phyloP scores from a whole-genome alignment of 441 rosid species.

The Flueggea neowawraea region DNA sequence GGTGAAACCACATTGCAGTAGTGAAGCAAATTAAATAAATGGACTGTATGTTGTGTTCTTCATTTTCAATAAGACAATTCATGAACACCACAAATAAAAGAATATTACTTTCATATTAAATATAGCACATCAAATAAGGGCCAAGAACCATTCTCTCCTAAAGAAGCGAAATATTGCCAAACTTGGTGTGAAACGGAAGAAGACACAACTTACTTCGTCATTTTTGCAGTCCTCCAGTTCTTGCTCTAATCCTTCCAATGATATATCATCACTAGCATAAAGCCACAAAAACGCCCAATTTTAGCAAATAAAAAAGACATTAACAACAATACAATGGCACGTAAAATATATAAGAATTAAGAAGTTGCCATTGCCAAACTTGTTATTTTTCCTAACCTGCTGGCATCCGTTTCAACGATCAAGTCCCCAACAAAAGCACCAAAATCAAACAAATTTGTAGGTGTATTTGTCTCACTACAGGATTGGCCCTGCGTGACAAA shows the following conservation, averaged over 20 bases:
- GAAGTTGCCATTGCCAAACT: too few relatives aligned
- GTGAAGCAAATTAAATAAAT: background rate
- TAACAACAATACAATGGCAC: background rate
- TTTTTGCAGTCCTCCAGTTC: slow-evolving; percentile 88
- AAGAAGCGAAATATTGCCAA: background rate
- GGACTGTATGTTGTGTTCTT: too few relatives aligned
- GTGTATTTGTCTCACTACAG: slow-evolving; percentile 24
- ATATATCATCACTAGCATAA: slow-evolving; percentile 70
- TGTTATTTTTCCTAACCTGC: slow-evolving; percentile 38
- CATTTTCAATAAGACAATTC: background rate
- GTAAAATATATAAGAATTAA: background rate
- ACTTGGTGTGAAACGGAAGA: background rate
- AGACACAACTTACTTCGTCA: slow-evolving; percentile 60
- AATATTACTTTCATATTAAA: background rate
- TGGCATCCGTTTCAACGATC: slow-evolving; percentile 57
- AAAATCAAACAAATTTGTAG: slow-evolving; percentile 61
- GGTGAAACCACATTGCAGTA: background rate
- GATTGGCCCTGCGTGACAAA: too few relatives aligned
- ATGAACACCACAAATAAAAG: background rate
- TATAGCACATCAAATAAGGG: too few relatives aligned
- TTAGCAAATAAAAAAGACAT: background rate
- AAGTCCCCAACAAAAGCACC: slow-evolving; percentile 94
- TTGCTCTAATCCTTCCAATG: slow-evolving; percentile 90
- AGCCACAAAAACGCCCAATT: background rate
- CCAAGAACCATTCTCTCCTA: background rate